Conservation (phyloP, 2,329 filamentous ascomycete genomes). For the Fusarium pseudocircinatum region DNA sequence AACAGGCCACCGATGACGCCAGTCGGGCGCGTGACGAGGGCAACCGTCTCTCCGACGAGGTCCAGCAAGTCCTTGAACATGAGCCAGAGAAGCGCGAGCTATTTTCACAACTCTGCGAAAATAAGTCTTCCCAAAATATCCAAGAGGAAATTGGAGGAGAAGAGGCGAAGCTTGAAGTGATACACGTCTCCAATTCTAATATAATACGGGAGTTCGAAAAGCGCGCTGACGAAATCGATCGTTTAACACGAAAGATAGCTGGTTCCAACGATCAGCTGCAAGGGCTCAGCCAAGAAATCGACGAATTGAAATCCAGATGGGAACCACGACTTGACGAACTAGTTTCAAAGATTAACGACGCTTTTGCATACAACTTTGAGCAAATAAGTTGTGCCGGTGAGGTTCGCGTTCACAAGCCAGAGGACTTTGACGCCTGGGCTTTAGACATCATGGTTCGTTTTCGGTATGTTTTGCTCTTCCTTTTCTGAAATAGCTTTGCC, state of each 20-base stretch:
- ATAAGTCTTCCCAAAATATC: constrained; percentile 70
- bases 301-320: constrained; percentile 75
- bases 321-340: constrained; percentile 85
- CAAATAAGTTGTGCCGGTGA: constrained; percentile 95
- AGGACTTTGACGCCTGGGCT: constrained; percentile 93
- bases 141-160: constrained; percentile 79
- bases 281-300: constrained; percentile 66
- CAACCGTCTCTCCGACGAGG: constrained; percentile 46
- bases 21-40: constrained; percentile 51
- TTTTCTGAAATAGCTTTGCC: neutral
- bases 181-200: constrained; percentile 79
- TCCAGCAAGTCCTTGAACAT: constrained; percentile 52
- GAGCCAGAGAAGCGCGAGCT: constrained; percentile 53
- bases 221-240: constrained; percentile 75
- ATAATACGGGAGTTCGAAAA: constrained; percentile 81
- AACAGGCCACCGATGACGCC: constrained; percentile 51
- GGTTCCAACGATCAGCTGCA: constrained; percentile 65
- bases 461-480: constrained; percentile 65
- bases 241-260: constrained; percentile 66
- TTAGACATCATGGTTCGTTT: constrained; percentile 96
- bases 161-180: constrained; percentile 78
- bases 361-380: constrained; percentile 92
- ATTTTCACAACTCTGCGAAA: constrained; percentile 56
- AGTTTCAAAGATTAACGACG: constrained; percentile 83
- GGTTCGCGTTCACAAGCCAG: constrained; percentile 86